These are phyloP conservation scores for Phytophthora megakarya DNA, from an alignment of 352 stramenopile genomes.

Conservation along the genomic window DNA sequence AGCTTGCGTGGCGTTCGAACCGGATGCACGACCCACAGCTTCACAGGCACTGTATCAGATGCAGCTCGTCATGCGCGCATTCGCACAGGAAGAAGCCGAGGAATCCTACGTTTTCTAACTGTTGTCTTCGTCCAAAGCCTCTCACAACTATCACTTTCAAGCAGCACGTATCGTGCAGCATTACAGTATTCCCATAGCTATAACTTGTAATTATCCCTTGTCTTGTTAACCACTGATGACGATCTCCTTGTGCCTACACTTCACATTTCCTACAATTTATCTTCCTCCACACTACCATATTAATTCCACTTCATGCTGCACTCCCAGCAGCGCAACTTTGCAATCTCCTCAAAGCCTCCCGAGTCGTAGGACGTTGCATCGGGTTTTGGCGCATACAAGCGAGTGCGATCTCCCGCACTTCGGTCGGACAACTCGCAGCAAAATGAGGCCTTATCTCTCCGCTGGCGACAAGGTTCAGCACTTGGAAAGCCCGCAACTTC, in stretches of 20 bases:
- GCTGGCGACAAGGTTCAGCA: conserved; percentile 39
- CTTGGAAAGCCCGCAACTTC: conserved; percentile 33
- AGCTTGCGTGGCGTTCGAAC: conserved; percentile 57
- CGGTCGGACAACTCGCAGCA: conserved; percentile 25
- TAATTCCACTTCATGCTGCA: conserved; percentile 16
- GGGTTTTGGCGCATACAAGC: conserved; percentile 42
- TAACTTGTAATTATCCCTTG: conserved; percentile 35
- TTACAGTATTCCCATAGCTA: conserved; percentile 18
- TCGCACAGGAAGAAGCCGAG: conserved; percentile 41
- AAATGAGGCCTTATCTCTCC: conserved; percentile 43
- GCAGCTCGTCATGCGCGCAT: conserved; percentile 44
- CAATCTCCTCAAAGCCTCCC: conserved; percentile 19
- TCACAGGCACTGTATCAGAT: conserved; percentile 60
- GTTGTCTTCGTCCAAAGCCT: not conserved
- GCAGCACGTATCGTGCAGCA: conserved; percentile 1
- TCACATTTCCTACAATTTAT: not conserved
- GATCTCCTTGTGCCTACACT: conserved; percentile 14
- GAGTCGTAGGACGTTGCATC: conserved; percentile 31
- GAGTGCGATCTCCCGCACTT: conserved; percentile 36
- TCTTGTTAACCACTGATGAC: conserved; percentile 5
- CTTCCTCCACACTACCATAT: not conserved
- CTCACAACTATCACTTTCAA: not conserved
- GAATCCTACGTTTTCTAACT: conserved; percentile 32
- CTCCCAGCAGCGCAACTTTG: conserved; percentile 18
- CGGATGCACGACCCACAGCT: conserved; percentile 54